These are phyloP conservation scores for Schoenoplectus triqueter DNA, from an alignment of 202 grass and related monocot species.

Conservation along the genomic window DNA sequence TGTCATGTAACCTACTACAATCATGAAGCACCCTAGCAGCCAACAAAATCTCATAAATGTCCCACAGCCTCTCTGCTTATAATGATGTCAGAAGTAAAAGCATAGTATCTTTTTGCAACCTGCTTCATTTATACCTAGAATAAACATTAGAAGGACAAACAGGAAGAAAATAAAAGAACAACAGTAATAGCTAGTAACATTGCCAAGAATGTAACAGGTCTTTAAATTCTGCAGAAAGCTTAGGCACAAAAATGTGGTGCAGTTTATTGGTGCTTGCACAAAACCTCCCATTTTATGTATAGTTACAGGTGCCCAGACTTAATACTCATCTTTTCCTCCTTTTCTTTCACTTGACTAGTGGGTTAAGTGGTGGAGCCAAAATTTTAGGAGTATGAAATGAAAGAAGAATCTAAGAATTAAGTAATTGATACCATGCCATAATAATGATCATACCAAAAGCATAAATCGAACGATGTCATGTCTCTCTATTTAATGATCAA, in stretches of 20 bases:
- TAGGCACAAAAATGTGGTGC: conserved; percentile 90
- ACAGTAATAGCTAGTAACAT: neutral
- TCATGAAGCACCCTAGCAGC: neutral
- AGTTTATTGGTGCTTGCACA: conserved; percentile 90
- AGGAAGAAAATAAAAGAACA: neutral
- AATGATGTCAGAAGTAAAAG: neutral
- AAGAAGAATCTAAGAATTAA: neutral
- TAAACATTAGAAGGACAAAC: no score
- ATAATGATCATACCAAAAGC: neutral
- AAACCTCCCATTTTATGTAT: conserved; percentile 81
- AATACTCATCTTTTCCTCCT: neutral
- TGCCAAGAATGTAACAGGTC: neutral
- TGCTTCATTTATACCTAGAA: neutral
- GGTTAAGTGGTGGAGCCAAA: neutral
- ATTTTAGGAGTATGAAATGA: neutral
- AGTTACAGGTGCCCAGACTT: conserved; percentile 67
- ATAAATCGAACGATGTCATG: neutral
- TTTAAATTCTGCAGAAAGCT: conserved; percentile 68
- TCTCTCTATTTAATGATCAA: no score
- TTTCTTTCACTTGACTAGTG: neutral
- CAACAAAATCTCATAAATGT: neutral
- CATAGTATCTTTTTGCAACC: neutral
- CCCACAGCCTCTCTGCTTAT: neutral
- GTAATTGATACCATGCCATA: no score
- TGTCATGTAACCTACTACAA: neutral